These are phyloP conservation scores for Lanmaoa rubissima DNA, from an alignment of 768 basidiomycete genomes.

Conservation along the genomic window DNA sequence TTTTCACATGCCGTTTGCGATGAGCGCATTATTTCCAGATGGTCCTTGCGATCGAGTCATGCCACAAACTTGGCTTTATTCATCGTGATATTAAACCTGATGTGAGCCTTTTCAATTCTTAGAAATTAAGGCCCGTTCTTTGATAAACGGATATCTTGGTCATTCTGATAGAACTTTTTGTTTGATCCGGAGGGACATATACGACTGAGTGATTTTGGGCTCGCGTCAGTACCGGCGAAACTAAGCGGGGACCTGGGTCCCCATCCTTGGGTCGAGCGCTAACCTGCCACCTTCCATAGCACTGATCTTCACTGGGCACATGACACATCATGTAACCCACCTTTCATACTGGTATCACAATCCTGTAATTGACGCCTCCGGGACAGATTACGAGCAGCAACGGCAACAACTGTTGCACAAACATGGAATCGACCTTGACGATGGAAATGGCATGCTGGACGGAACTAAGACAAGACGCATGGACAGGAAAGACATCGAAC, in stretches of 20 bases:
- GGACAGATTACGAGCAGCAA: slow-evolving; percentile 89
- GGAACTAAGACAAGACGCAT: slow-evolving; percentile 75
- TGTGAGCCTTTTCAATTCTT: slow-evolving; percentile 44
- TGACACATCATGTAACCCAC: slow-evolving; percentile 76
- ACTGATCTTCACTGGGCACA: slow-evolving; percentile 97
- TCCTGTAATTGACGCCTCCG: slow-evolving; percentile 14
- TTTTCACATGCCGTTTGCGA: slow-evolving; percentile 19
- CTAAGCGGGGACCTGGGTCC: slow-evolving; percentile 22
- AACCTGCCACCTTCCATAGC: slow-evolving; percentile 39
- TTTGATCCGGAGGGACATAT: slow-evolving; percentile 94
- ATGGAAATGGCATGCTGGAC: slow-evolving; percentile 61
- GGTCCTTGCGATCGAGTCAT: slow-evolving; percentile 90
- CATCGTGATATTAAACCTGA: slow-evolving; percentile 98
- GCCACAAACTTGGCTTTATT: slow-evolving; percentile 94
- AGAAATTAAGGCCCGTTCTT: slow-evolving; percentile 29
- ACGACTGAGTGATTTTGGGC: slow-evolving; percentile 91
- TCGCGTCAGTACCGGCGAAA: slow-evolving; percentile 67
- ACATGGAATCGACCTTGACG: slow-evolving; percentile 94
- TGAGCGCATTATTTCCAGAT: slow-evolving; percentile 55
- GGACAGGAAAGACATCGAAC: slow-evolving; percentile 79
- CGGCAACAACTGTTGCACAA: slow-evolving; percentile 83
- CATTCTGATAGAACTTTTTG: slow-evolving; percentile 76
- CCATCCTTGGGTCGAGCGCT: slow-evolving; percentile 14
- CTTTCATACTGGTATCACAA: slow-evolving; percentile 4
- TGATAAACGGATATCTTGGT: slow-evolving; percentile 24